phyloP scores from a whole-genome alignment of 495 filamentous ascomycete genomes.

The Lasiosphaeria hispida region DNA sequence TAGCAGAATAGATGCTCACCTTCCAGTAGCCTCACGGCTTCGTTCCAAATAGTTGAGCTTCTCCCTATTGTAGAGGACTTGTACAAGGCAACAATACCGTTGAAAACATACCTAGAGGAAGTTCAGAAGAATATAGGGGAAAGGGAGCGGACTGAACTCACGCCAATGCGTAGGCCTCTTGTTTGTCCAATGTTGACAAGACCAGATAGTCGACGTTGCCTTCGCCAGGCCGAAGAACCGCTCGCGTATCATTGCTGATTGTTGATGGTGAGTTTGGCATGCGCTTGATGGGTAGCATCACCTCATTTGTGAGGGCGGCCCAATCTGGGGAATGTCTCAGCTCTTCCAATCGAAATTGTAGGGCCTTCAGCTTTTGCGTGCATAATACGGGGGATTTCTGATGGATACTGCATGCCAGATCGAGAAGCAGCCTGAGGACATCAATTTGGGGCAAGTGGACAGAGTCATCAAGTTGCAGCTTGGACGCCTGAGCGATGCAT shows the following conservation, averaged over 20 bases:
- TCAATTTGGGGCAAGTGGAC: slow-evolving; percentile 70
- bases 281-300: slow-evolving; percentile 65
- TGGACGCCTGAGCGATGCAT: slow-evolving; percentile 75
- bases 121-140: slow-evolving; percentile 41
- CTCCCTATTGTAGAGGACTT: slow-evolving; percentile 66
- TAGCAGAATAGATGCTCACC: slow-evolving; percentile 10
- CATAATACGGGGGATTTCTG: slow-evolving; percentile 57
- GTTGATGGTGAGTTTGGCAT: slow-evolving; percentile 32
- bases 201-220: slow-evolving; percentile 47
- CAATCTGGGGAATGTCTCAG: slow-evolving; percentile 57
- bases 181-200: slow-evolving; percentile 49
- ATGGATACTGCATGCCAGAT: slow-evolving; percentile 76
- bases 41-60: slow-evolving; percentile 43
- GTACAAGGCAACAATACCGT: slow-evolving; percentile 65
- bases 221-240: slow-evolving; percentile 48
- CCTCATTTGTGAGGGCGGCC: slow-evolving; percentile 60
- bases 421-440: slow-evolving; percentile 70
- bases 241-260: slow-evolving; percentile 60
- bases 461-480: slow-evolving; percentile 69
- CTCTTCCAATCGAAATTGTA: slow-evolving; percentile 69
- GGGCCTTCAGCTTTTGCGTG: slow-evolving; percentile 62
- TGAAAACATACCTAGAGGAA: slow-evolving; percentile 49
- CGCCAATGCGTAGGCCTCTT: slow-evolving; percentile 48
- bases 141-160: slow-evolving; percentile 20
- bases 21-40: slow-evolving; percentile 35